phyloP scores from a whole-genome alignment of 2,329 filamentous ascomycete species.

The Penicillium palitans region DNA sequence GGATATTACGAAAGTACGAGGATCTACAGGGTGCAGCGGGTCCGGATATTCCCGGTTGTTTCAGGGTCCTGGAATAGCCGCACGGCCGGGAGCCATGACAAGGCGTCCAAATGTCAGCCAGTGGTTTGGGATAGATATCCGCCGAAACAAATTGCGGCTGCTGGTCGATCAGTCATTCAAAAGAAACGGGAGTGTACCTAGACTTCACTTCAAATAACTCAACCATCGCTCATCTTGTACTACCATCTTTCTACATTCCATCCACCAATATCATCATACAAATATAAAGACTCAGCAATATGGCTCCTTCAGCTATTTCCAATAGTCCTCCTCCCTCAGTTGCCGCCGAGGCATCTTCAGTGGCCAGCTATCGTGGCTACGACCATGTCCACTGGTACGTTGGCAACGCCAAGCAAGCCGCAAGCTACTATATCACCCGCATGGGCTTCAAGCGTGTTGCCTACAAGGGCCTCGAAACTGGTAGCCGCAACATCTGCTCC shows the following conservation, averaged over 20 bases:
- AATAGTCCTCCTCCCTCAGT: conserved; percentile 26
- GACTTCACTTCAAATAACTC: neutral
- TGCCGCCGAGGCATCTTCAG: conserved; percentile 19
- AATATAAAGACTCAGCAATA: conserved; percentile 14
- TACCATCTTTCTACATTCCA: neutral
- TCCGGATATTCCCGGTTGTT: conserved; percentile 25
- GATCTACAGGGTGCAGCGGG: conserved; percentile 1
- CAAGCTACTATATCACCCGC: conserved; percentile 80
- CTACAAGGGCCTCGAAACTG: conserved; percentile 85
- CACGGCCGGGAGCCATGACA: neutral
- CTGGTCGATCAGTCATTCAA: conserved; percentile 10
- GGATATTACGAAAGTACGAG: conserved; percentile 7
- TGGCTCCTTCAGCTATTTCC: conserved; percentile 37
- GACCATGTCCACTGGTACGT: conserved; percentile 96
- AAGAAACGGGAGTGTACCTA: conserved; percentile 1
- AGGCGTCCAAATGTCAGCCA: conserved; percentile 1
- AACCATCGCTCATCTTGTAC: neutral
- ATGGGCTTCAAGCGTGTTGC: conserved; percentile 84
- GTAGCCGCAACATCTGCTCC: conserved; percentile 75
- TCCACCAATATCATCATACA: neutral
- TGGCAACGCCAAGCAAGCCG: conserved; percentile 93
- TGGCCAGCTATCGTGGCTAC: conserved; percentile 68
- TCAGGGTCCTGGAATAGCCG: conserved; percentile 12
- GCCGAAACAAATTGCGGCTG: conserved; percentile 8
- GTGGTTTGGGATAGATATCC: conserved; percentile 7